Evolutionary conservation across 1,139 yeast species (phyloP), one percentile per base, ranked within the genome.

Genomic region (Petasospora fabianii): DNA sequence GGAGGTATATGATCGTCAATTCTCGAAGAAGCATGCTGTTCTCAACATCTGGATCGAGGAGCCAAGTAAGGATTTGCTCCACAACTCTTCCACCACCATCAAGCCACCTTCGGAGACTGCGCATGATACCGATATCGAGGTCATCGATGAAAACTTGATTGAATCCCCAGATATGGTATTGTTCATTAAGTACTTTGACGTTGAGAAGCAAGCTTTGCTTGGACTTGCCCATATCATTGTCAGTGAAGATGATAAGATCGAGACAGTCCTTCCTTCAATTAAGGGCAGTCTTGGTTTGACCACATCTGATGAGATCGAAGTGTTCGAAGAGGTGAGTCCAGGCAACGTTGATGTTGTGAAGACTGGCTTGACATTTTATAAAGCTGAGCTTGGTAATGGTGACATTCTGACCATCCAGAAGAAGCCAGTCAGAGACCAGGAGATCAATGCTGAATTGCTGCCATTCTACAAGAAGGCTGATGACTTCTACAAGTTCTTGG

Each of bases 311-410:
- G 62, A 68, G 2, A 54, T 84, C 17, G 68, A 65, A 9, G 59
- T 80, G 20, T 76, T 60, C 49, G 97, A 90, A 61, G 97, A 90
- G 54, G 65, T 86, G 27, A 77, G 82, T 38, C 80, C 81, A 3
- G 69, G 69, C 3, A 75, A 76, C 55, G 69, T 86, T 36, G 85
- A 81, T 29, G 57, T 58, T 17, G n/a, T 54, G 3, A 34, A 26
- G n/a, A 33, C 41, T 3, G 2, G 14, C 6, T 8, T 24, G 4
- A 66, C 84, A 0, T 75, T 83, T 49, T 77, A 73, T 47, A 73
- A 77, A 46, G 69, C 77, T 27, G 97, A 88, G 55, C 62, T 90
- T 27, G 71, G 73, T 14, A 80, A 74, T 49, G 97, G 97, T 49
- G 97, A 88, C 57, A 84, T 90, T 12, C 61, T 90, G 13, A 69